Evolutionary conservation across 2,329 filamentous ascomycete species (phyloP).

Genomic region (Ceratocystis lukuohia): DNA sequence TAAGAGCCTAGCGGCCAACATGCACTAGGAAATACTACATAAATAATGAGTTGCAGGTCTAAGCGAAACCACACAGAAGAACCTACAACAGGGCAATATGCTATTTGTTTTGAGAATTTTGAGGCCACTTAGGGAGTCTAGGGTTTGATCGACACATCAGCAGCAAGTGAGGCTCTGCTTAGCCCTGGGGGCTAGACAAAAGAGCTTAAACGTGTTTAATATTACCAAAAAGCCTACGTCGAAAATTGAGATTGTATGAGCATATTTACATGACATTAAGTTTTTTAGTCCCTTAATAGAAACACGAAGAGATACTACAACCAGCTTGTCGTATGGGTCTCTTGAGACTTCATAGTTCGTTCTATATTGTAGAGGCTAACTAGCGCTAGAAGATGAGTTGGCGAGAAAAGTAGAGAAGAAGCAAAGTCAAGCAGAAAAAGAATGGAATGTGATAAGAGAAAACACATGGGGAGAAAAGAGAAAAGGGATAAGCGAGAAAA

Average conservation of each 20-base stretch:
- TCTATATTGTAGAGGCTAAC: neutral
- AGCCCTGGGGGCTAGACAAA: neutral
- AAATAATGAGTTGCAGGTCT: neutral
- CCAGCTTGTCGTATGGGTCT: too few species aligned
- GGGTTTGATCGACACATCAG: constrained; percentile 6
- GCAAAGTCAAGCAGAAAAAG: neutral
- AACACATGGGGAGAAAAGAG: neutral
- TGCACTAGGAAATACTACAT: neutral
- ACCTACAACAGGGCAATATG: neutral
- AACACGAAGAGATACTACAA: too few species aligned
- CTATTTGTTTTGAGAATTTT: neutral
- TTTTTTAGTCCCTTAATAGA: neutral
- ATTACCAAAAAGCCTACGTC: neutral
- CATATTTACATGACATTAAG: neutral
- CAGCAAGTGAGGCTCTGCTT: neutral
- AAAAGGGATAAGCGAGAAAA: neutral
- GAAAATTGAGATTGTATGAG: constrained; percentile 6
- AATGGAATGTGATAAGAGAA: neutral
- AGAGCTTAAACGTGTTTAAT: neutral
- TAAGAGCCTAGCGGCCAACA: neutral
- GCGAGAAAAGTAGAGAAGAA: neutral
- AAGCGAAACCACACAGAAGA: neutral
- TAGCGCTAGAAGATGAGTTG: neutral
- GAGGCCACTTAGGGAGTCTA: neutral
- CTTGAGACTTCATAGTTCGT: neutral